These are phyloP conservation scores for Mycena kentingensis DNA, from an alignment of 768 basidiomycete genomes.

Conservation along the genomic window DNA sequence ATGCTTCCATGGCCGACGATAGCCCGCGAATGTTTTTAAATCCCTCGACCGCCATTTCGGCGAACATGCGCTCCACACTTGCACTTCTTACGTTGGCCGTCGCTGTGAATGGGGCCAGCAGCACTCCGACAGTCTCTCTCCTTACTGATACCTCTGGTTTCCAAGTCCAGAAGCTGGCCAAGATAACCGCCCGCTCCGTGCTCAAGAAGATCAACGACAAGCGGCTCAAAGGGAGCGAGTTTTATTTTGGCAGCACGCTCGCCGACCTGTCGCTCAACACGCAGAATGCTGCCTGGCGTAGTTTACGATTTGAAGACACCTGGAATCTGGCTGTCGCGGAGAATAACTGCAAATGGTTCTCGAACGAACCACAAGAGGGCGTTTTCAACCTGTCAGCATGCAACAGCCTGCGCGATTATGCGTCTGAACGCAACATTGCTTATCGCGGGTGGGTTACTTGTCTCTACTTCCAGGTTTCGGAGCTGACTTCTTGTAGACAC, in stretches of 20 bases:
- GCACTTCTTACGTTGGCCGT: not conserved
- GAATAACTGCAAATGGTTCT: conserved; percentile 24
- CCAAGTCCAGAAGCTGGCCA: not conserved
- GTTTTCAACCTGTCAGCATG: conserved; percentile 22
- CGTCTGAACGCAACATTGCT: conserved; percentile 10
- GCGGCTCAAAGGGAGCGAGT: conserved; percentile 11
- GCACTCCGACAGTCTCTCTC: conserved; percentile 19
- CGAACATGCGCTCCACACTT: conserved; percentile 5
- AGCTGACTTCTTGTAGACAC: conserved; percentile 6
- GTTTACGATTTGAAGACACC: conserved; percentile 20
- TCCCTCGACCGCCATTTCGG: not conserved
- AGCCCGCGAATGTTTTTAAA: not conserved
- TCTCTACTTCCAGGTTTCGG: not conserved
- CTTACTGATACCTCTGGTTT: conserved; percentile 20
- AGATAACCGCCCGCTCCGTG: conserved; percentile 17
- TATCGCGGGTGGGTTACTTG: conserved; percentile 16
- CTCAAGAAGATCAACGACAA: conserved; percentile 19
- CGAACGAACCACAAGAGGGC: conserved; percentile 15
- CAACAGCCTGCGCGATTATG: conserved; percentile 9
- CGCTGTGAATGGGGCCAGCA: conserved; percentile 12
- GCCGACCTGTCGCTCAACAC: conserved; percentile 14
- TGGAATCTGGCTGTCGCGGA: conserved; percentile 20
- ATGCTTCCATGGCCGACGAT: conserved; percentile 2
- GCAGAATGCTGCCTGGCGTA: conserved; percentile 20
- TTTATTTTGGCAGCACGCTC: conserved; percentile 21